These are phyloP conservation scores for Phytophthora sp. DNA, from an alignment of 352 stramenopile species.

Conservation along the genomic window DNA sequence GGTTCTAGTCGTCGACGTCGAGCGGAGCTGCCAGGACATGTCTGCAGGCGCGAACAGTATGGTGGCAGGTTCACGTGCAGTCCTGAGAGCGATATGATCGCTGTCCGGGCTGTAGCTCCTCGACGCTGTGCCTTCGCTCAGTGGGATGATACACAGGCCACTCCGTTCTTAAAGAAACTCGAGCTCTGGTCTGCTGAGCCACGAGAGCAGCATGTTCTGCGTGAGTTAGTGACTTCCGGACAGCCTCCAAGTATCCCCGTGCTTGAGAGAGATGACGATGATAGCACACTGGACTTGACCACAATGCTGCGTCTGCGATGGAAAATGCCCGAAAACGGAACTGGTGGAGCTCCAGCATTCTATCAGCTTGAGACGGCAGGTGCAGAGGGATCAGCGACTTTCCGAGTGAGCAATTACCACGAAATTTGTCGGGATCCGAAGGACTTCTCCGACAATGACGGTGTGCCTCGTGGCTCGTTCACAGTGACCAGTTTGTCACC, in stretches of 20 bases:
- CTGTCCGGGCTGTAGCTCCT: constrained; percentile 59
- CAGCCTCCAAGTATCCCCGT: constrained; percentile 60
- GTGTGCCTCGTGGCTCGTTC: constrained; percentile 80
- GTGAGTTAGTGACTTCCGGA: constrained; percentile 71
- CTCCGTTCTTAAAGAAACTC: constrained; percentile 67
- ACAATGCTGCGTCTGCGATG: constrained; percentile 73
- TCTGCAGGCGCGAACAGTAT: constrained; percentile 62
- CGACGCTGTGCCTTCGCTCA: constrained; percentile 60
- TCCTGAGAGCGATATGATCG: constrained; percentile 73
- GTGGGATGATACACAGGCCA: constrained; percentile 67
- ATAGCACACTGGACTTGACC: constrained; percentile 60
- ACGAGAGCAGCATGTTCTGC: constrained; percentile 72
- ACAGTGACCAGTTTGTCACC: constrained; percentile 66
- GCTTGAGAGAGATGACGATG: constrained; percentile 52
- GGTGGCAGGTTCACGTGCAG: constrained; percentile 53
- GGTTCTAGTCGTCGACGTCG: constrained; percentile 53
- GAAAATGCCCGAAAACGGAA: constrained; percentile 61
- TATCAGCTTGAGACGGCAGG: constrained; percentile 85
- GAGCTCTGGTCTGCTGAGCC: constrained; percentile 76
- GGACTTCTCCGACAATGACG: constrained; percentile 82
- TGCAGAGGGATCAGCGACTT: constrained; percentile 69
- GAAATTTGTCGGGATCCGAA: constrained; percentile 91
- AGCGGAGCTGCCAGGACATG: constrained; percentile 71
- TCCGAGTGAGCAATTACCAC: constrained; percentile 71
- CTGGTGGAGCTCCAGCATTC: constrained; percentile 76